phyloP scores from a whole-genome alignment of 108 stramenopile genomes.

The Cylindrotheca closterium region DNA sequence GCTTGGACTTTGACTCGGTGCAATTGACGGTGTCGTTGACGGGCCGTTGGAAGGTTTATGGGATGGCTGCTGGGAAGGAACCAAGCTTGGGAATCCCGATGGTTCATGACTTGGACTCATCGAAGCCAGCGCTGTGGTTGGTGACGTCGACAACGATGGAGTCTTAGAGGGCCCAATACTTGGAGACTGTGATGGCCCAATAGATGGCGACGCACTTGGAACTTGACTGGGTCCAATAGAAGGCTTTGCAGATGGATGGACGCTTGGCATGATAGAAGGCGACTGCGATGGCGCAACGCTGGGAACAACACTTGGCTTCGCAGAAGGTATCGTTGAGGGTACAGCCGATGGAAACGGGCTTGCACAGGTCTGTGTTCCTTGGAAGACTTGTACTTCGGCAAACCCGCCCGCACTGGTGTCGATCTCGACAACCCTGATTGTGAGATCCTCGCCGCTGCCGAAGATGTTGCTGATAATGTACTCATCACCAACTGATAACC shows the following conservation, averaged over 20 bases:
- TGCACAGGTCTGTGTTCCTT: neutral
- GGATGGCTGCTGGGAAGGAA: constrained; percentile 20
- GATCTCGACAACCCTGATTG: neutral
- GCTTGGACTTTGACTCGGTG: too few species aligned
- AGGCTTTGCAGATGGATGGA: constrained; percentile 27
- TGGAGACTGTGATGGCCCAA: too few species aligned
- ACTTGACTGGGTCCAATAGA: too few species aligned
- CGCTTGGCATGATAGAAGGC: neutral
- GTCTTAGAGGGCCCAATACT: too few species aligned
- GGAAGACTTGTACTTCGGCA: neutral
- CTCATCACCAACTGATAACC: constrained; percentile 3
- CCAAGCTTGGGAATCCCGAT: constrained; percentile 44
- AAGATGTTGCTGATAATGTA: neutral
- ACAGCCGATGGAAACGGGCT: neutral
- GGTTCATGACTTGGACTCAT: too few species aligned
- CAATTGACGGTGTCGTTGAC: too few species aligned
- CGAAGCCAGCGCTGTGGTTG: too few species aligned
- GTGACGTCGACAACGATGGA: too few species aligned
- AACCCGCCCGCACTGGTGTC: neutral
- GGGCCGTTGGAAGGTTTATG: constrained; percentile 20
- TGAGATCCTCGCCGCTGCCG: neutral
- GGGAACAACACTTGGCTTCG: neutral
- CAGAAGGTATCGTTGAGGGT: neutral
- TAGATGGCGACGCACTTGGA: too few species aligned
- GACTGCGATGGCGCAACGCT: neutral